Evolutionary conservation across 176 grass and related monocot genomes (phyloP), one percentile per base, ranked within the genome.

Genomic region (Bromus sterilis): DNA sequence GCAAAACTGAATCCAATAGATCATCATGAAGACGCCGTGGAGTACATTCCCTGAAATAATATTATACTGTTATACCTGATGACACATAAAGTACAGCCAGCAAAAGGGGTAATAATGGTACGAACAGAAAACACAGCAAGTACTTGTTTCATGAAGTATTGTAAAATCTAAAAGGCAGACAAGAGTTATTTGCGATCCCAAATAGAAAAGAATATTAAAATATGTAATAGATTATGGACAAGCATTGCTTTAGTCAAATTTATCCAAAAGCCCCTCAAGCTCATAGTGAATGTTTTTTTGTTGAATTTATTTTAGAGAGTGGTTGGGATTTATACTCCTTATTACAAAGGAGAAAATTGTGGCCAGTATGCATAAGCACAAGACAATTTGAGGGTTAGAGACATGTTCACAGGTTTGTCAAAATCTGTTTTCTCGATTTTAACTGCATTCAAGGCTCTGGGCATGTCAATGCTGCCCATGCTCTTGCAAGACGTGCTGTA

Each of bases 1-100:
- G 95, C 74, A 91, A 71, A 78, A 99, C 49, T 9, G 93, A 99
- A 70, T 99, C 83, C 48, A 96, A 86, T 71, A 93, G 48, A 79
- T 93, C 93, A 61, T 87, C 79, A 11, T 86, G 85, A 80, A 90
- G 91, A 9, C 71, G 84, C 28, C 74, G 91, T 60, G 89, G 89
- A 79, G 89, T 90, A 55, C 77, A 88, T 82, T 91, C 89, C 83
- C 93, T 95, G 87, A 81, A 90, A 93, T 21, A 80, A 4, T 73
- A 88, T 13, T 25, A 51, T 48, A 71, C 60, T 70, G 25, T 85
- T 68, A 75, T 81, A 84, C 57, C 35, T 87, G 67, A 12, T 25
- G 71, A 40, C 20, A 16, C 6, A 66, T 40, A 78, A 49, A 43
- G 0, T 37, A 78, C 55, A 65, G 32, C 23, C 28, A 10, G n/a